Conservation (phyloP, 306 rosid genomes). For the Vicia villosa region DNA sequence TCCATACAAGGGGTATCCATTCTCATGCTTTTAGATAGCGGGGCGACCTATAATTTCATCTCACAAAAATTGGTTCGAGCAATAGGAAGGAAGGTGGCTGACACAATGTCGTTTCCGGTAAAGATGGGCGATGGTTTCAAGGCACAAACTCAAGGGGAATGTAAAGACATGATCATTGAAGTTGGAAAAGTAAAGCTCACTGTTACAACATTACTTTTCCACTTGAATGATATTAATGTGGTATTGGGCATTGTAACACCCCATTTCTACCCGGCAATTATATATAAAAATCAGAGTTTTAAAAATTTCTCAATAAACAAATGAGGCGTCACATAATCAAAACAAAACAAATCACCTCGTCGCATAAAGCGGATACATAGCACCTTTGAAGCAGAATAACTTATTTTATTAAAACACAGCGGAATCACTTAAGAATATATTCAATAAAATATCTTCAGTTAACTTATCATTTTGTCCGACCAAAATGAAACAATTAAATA, state of each 20-base stretch:
- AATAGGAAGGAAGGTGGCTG: background rate
- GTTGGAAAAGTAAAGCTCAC: background rate
- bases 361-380: too few relatives aligned
- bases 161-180: background rate
- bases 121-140: background rate
- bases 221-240: background rate
- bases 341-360: too few relatives aligned
- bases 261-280: too few relatives aligned
- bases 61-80: background rate
- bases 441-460: too few relatives aligned
- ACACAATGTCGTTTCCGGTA: background rate
- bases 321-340: too few relatives aligned
- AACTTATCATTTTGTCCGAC: too few relatives aligned
- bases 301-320: too few relatives aligned
- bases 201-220: background rate
- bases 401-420: too few relatives aligned
- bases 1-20: background rate
- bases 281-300: too few relatives aligned
- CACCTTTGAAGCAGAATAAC: too few relatives aligned
- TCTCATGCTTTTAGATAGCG: background rate
- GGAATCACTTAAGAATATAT: too few relatives aligned
- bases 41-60: background rate
- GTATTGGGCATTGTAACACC: background rate
- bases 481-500: too few relatives aligned
- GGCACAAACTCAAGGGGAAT: background rate